A percentile compares a stretch with the other conserved stretches of the same genome.
Conservation (phyloP, 2,329 filamentous ascomycete species). For the Aspergillus vadensis region DNA sequence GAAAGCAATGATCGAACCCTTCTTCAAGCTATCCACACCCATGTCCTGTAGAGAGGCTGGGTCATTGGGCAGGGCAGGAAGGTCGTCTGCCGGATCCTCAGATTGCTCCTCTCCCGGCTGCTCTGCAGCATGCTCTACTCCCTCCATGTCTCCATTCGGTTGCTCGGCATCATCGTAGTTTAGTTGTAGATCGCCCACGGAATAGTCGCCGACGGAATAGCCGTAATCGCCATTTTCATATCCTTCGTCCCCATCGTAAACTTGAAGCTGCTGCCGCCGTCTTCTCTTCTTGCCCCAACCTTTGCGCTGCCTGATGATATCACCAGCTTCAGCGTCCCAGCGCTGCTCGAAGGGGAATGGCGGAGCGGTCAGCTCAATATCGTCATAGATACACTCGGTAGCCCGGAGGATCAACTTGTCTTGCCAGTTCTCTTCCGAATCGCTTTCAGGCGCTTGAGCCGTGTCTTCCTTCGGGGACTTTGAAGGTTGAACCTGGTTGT, state of each 20-base stretch:
- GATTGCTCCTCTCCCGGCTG: constrained; percentile 11
- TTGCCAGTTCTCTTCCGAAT: constrained; percentile 69
- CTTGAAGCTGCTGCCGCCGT: constrained; percentile 56
- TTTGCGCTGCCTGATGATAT: constrained; percentile 43
- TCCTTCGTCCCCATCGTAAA: constrained; percentile 47
- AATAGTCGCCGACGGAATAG: constrained; percentile 38
- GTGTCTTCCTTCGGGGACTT: constrained; percentile 27
- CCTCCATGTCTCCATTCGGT: constrained; percentile 21
- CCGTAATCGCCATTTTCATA: constrained; percentile 42
- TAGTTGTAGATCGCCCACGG: constrained; percentile 30
- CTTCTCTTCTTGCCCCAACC: constrained; percentile 41
- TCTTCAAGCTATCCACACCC: constrained; percentile 33
- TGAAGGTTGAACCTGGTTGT: constrained; percentile 34
- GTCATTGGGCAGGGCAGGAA: constrained; percentile 58
- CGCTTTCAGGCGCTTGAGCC: constrained; percentile 36
- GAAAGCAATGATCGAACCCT: constrained; percentile 48
- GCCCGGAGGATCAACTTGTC: constrained; percentile 72
- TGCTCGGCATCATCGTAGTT: constrained; percentile 49
- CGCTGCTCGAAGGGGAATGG: constrained; percentile 88
- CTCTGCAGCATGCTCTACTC: constrained; percentile 19
- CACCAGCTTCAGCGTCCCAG: constrained; percentile 77
- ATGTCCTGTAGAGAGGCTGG: constrained; percentile 61
- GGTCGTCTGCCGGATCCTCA: constrained; percentile 51
- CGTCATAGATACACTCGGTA: constrained; percentile 79
- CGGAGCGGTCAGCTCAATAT: constrained; percentile 69